Base-by-base conservation (phyloP, 177 flowering plant species). In the Telopea speciosissima region DNA sequence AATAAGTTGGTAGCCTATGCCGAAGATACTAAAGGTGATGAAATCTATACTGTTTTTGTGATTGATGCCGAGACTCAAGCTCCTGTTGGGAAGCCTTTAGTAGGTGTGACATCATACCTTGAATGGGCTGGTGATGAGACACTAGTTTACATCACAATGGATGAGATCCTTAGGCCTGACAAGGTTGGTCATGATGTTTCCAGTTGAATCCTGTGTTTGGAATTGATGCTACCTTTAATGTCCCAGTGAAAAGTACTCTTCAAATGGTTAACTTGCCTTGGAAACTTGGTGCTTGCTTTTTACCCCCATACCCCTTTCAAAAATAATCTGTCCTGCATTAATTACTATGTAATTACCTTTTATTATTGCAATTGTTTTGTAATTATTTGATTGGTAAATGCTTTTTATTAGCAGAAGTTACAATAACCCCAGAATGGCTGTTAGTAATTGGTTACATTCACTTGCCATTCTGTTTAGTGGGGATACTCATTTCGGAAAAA, bases 41-140 rank as follows among this genome's bases (percentile, higher is more conserved):
- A 94, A 80, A 90, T 92, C 24, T 94, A 90, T 77, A 85, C 91
- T 49, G 84, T 89, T 52, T 66, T 85, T 78, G 80, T 92, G 59
- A 92, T 89, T 74, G 94, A 90, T 81, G 84, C 85, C 23, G 95
- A 90, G 79, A 88, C 87, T 67, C 69, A 63, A 62, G 74, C 76
- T 62, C 78, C 77, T 52, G 80, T 92, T 40, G 96, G 82, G 69
- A 79, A 84, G 75, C 91, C 96, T 75, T 68, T 92, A 40, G 77
- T 69, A 21, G 84, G 85, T 65, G 78, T 86, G 21, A 89, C 96
- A 63, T 70, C 85, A 4, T 66, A 83, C 70, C 68, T 90, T 42
- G 87, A 88, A 79, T 94, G 98, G 98, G 98, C 95, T 40, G 96
- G 93, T 74, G 84, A 94, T 77, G 87, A 81, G 11, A 79, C 90